Evolutionary conservation across 2,329 filamentous ascomycete genomes (phyloP).

Genomic region (Aspergillus novoparasiticus): DNA sequence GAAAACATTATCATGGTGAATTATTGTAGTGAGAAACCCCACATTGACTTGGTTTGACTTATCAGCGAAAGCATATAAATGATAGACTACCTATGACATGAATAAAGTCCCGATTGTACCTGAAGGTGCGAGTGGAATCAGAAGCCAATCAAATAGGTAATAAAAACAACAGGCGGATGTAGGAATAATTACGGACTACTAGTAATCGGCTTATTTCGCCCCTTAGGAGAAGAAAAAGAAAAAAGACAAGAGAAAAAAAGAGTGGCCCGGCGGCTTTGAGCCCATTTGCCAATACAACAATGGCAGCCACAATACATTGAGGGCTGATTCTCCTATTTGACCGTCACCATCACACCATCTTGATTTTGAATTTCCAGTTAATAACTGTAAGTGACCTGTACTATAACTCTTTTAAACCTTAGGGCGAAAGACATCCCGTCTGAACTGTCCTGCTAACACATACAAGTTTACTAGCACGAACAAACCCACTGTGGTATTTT

Average conservation of each 20-base stretch:
- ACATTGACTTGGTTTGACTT: background rate
- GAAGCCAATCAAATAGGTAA: background rate
- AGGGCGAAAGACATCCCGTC: background rate
- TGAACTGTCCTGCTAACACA: background rate
- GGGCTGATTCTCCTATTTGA: background rate
- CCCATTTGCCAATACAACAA: background rate
- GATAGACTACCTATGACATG: background rate
- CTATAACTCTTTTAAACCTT: background rate
- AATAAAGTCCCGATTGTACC: background rate
- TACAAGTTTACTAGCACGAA: background rate
- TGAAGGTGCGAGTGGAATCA: background rate
- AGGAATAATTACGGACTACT: background rate
- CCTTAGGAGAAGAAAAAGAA: background rate
- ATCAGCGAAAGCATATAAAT: background rate
- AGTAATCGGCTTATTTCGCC: background rate
- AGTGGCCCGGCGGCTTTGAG: background rate
- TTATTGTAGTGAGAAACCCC: background rate
- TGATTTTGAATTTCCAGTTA: background rate
- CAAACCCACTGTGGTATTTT: background rate
- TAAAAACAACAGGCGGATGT: background rate
- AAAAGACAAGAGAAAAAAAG: background rate
- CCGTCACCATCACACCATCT: background rate
- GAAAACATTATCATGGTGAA: background rate
- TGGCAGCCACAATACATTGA: background rate
- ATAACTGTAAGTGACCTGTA: background rate